A percentile compares a stretch with the other conserved stretches of the same genome.
Evolutionary conservation across 257 asterid species (phyloP).

Genomic region (Solanum chiquidenum): DNA sequence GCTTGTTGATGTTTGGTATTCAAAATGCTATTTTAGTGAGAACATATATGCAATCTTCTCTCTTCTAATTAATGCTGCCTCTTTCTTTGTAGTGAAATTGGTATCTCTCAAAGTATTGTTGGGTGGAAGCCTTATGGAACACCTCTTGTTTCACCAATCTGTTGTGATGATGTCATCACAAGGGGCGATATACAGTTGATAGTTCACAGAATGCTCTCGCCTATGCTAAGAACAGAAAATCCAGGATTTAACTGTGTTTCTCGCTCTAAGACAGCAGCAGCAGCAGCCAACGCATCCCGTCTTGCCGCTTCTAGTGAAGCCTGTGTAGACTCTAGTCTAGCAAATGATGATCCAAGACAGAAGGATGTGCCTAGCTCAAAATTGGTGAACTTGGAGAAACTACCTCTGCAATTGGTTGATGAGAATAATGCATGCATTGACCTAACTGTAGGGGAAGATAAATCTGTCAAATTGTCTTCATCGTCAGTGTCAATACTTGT

Average conservation of each 20-base stretch:
- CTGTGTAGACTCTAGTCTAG: constrained; percentile 20
- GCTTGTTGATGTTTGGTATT: background rate
- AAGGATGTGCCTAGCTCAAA: constrained; percentile 42
- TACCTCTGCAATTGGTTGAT: constrained; percentile 90
- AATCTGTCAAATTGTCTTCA: constrained; percentile 73
- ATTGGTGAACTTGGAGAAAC: constrained; percentile 38
- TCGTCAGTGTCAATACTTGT: constrained; percentile 90
- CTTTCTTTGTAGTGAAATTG: constrained; percentile 49
- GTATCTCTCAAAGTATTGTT: constrained; percentile 53
- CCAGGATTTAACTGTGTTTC: constrained; percentile 13
- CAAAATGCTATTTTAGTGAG: background rate
- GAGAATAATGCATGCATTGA: constrained; percentile 95
- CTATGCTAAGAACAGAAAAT: constrained; percentile 53
- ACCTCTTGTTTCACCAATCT: constrained; percentile 92
- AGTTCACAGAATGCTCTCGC: constrained; percentile 78
- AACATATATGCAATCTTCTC: background rate
- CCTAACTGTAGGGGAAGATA: constrained; percentile 75
- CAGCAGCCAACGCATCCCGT: constrained; percentile 17
- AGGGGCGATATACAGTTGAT: constrained; percentile 78
- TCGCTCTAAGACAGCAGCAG: constrained; percentile 24
- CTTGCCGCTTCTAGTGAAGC: constrained; percentile 16
- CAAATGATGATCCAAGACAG: constrained; percentile 22
- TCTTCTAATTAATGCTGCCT: constrained; percentile 4
- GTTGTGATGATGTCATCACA: constrained; percentile 70
- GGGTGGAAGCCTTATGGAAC: constrained; percentile 99